Conservation (phyloP, 768 basidiomycete species). For the Termitomyces sp. region DNA sequence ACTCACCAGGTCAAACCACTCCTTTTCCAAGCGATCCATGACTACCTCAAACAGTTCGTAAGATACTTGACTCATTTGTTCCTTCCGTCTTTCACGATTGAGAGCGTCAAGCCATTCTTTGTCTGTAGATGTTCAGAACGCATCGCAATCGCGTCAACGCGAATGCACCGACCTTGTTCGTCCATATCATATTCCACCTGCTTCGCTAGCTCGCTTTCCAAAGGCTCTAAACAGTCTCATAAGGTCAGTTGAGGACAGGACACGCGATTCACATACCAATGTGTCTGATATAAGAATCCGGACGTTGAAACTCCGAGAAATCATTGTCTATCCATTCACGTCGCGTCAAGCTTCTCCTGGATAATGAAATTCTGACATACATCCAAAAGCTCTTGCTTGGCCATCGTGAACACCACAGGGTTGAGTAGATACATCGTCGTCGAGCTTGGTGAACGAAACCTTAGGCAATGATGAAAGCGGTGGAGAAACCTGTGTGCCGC, state of each 20-base stretch:
- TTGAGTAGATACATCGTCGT: slow-evolving; percentile 56
- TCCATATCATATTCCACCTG: slow-evolving; percentile 99
- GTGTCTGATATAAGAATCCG: slow-evolving; percentile 87
- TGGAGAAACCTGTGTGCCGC: slow-evolving; percentile 11
- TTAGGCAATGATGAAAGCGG: slow-evolving; percentile 43
- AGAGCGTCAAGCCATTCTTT: slow-evolving; percentile 89
- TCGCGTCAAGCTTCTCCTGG: neutral
- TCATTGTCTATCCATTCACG: slow-evolving; percentile 38
- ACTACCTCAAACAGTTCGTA: slow-evolving; percentile 93
- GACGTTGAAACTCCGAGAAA: slow-evolving; percentile 64
- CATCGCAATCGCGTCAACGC: neutral
- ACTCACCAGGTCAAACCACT: slow-evolving; percentile 93
- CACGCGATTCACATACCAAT: slow-evolving; percentile 52
- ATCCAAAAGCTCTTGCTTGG: slow-evolving; percentile 66
- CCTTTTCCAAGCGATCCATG: slow-evolving; percentile 98
- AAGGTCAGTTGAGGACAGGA: slow-evolving; percentile 4
- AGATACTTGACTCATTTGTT: slow-evolving; percentile 61
- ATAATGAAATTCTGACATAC: slow-evolving; percentile 35
- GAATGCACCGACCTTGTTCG: slow-evolving; percentile 70
- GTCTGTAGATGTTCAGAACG: slow-evolving; percentile 41
- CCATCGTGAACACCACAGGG: slow-evolving; percentile 60
- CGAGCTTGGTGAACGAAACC: slow-evolving; percentile 60
- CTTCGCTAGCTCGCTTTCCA: slow-evolving; percentile 85
- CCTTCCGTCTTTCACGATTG: slow-evolving; percentile 78
- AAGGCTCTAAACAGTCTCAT: slow-evolving; percentile 57